These are phyloP conservation scores for Eucalyptus lansdowneana DNA, from an alignment of 345 rosid genomes.

Conservation along the genomic window DNA sequence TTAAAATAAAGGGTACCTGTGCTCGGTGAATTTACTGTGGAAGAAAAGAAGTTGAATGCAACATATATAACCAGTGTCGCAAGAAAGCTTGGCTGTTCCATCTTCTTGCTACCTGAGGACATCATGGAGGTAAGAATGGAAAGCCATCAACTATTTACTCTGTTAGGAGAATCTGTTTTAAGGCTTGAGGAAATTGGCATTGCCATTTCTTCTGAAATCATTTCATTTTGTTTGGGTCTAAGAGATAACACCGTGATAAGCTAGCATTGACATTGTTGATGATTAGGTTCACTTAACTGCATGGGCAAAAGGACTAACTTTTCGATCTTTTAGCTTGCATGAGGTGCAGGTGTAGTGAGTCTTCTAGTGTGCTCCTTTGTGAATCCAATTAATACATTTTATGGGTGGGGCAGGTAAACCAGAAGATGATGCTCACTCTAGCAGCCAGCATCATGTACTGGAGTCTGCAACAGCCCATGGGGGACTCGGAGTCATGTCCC, in stretches of 20 bases:
- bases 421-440: slow-evolving; percentile 87
- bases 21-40: slow-evolving; percentile 24
- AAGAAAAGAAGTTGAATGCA: slow-evolving; percentile 88
- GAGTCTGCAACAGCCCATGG: slow-evolving; percentile 40
- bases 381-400: background rate
- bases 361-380: background rate
- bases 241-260: background rate
- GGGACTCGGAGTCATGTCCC: slow-evolving; percentile 25
- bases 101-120: slow-evolving; percentile 95
- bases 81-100: slow-evolving; percentile 92
- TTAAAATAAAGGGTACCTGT: background rate
- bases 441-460: slow-evolving; percentile 93
- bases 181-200: background rate
- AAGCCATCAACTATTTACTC: background rate
- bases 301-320: too few species aligned
- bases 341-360: background rate
- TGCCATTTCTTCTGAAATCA: background rate
- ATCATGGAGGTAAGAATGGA: slow-evolving; percentile 63
- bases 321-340: background rate
- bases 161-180: background rate
- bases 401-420: slow-evolving; percentile 59
- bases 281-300: too few species aligned
- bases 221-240: background rate
- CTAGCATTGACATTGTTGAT: background rate
- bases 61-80: slow-evolving; percentile 91